A percentile compares a stretch with the other conserved stretches of the same genome.
These are phyloP conservation scores for Hyaloscypha hepaticicola DNA, from an alignment of 495 filamentous ascomycete genomes.

Conservation along the genomic window DNA sequence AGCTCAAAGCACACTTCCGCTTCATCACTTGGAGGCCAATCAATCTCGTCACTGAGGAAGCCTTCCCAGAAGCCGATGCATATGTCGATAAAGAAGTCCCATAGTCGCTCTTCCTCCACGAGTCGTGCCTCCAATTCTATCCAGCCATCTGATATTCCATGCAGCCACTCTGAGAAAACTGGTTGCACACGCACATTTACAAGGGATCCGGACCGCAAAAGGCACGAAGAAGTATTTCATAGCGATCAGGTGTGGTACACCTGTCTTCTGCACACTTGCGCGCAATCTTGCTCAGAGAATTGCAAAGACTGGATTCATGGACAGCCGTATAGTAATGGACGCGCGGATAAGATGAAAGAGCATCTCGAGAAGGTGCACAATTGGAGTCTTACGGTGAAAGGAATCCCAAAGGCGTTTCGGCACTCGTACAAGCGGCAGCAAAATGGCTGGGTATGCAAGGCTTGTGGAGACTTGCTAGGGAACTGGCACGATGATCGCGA, in stretches of 20 bases:
- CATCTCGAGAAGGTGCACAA: conserved; percentile 7
- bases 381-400: conserved; percentile 2
- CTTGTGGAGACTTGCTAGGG: background rate
- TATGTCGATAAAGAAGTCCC: conserved; percentile 1
- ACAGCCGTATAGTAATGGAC: background rate
- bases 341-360: conserved; percentile 11
- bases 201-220: conserved; percentile 5
- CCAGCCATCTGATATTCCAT: conserved; percentile 2
- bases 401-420: background rate
- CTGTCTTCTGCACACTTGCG: conserved; percentile 8
- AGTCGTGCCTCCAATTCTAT: conserved; percentile 2
- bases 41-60: background rate
- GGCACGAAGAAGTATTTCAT: conserved; percentile 2
- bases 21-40: conserved; percentile 3
- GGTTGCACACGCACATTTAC: conserved; percentile 3
- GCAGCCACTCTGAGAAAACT: conserved; percentile 3
- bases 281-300: background rate
- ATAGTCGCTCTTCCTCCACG: conserved; percentile 1
- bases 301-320: background rate
- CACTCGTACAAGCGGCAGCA: conserved; percentile 4
- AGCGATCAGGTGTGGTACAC: background rate
- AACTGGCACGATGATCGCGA: conserved; percentile 4
- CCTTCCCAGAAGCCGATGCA: conserved; percentile 9
- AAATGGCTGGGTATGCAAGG: conserved; percentile 6
- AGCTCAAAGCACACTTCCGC: background rate